phyloP scores from a whole-genome alignment of 805 yeast species.

The Zygoascus tannicola region DNA sequence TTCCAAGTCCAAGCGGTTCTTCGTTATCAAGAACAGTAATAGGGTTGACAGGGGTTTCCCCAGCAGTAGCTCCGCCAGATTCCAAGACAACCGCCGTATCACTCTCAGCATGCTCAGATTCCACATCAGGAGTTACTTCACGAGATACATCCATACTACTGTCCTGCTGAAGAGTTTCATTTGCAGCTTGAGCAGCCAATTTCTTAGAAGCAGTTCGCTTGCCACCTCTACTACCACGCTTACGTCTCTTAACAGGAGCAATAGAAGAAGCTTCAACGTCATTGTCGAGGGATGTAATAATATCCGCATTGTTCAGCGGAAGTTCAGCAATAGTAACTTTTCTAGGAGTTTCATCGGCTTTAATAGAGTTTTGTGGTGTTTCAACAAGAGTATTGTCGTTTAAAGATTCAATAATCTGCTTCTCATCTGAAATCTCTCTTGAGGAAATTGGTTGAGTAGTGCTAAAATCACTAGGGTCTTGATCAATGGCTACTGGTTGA shows the following conservation, averaged over 20 bases:
- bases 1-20: slow-evolving; percentile 83
- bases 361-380: not conserved
- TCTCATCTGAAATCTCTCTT: too few species aligned
- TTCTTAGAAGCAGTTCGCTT: slow-evolving; percentile 34
- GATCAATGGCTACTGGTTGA: too few species aligned
- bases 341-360: not conserved
- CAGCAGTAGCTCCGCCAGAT: slow-evolving; percentile 5
- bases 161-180: slow-evolving; percentile 1
- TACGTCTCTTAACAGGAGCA: slow-evolving; percentile 44
- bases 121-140: not conserved
- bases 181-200: not conserved
- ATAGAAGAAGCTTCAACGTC: slow-evolving; percentile 18
- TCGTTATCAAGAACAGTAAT: slow-evolving; percentile 27
- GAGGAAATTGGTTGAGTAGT: too few species aligned
- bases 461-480: too few species aligned
- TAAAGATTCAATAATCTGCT: not conserved
- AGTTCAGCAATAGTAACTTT: slow-evolving; percentile 11
- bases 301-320: slow-evolving; percentile 24
- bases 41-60: slow-evolving; percentile 15
- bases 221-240: slow-evolving; percentile 83
- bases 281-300: too few species aligned
- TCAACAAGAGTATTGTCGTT: not conserved
- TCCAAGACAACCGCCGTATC: slow-evolving; percentile 1
- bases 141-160: not conserved
- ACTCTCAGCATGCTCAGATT: slow-evolving; percentile 3